Base-by-base conservation (phyloP, 306 rosid genomes). In the Amphicarpaea edgeworthii region DNA sequence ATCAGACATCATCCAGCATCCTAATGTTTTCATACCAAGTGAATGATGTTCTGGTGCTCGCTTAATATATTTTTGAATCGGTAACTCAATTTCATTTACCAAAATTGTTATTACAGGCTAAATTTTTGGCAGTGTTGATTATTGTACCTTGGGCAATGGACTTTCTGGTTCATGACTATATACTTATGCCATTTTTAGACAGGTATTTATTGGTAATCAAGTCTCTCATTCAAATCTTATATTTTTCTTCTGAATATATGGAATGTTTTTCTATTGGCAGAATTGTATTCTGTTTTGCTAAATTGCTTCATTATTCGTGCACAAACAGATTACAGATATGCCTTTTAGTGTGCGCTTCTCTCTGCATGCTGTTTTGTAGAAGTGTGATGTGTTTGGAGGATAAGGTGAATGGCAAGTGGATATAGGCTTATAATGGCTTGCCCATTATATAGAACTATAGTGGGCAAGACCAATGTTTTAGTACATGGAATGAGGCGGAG, bases 101-200 rank as follows among this genome's bases (percentile, higher is more conserved):
- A 28, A 68, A 40, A 21, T 83, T 68, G 28, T 61, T 84, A 19
- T 75, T 73, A 60, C 96, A 93, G 98, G 98, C 97, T 76, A 88
- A 90, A 64, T 95, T 95, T 86, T 85, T 95, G 87, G 93, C 91
- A 12, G 71, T 89, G 20, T 80, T 95, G 86, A 85, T 95, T 32
- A 77, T 95, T 73, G 67, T 95, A 55, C 98, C 98, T 66, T 95
- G 93, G 89, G 92, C 95, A 65, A 75, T 95, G 81, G 97, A 95
- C 85, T 92, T 95, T 68, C 77, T 90, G 86, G 96, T 90, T 77
- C 98, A 95, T 81, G 97, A 95, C 87, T 95, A 89, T 73, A 61
- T 89, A 76, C 91, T 95, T 60, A 92, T 95, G 97, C 98, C 98
- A 55, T 95, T 95, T 73, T 79, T 95, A 68, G 97, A 95, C 86